phyloP scores from a whole-genome alignment of 345 rosid genomes.

The Aurinia saxatilis region DNA sequence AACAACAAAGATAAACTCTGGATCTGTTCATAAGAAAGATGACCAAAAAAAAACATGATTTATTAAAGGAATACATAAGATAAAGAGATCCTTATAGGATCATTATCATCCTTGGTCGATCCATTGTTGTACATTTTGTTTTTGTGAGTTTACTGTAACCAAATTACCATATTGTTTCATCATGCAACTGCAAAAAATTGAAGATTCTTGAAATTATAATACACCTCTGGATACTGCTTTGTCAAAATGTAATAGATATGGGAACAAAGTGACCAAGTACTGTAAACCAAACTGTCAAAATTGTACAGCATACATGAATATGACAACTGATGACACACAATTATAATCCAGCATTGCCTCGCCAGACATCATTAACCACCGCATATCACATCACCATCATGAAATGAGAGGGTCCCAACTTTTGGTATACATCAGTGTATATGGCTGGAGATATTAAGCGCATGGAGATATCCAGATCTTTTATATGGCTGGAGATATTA shows the following conservation, averaged over 20 bases:
- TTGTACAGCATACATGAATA: not conserved
- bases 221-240: not conserved
- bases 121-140: conserved; percentile 9
- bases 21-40: conserved; percentile 15
- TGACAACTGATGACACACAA: not conserved
- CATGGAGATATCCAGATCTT: not conserved
- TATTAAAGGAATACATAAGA: conserved; percentile 19
- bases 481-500: not conserved
- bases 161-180: not conserved
- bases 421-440: not conserved
- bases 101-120: conserved; percentile 11
- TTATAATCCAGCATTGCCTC: conserved; percentile 1
- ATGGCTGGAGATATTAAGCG: too few relatives aligned
- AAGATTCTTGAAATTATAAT: not conserved
- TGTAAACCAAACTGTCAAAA: not conserved
- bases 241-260: not conserved
- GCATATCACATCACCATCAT: conserved; percentile 10
- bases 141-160: not conserved
- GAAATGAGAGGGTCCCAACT: conserved; percentile 8
- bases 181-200: not conserved
- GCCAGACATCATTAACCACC: not conserved
- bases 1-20: not conserved
- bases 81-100: conserved; percentile 10
- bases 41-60: conserved; percentile 12
- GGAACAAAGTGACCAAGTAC: not conserved